Conservation (phyloP, 2,329 filamentous ascomycete genomes). For the Penicillium sp. region DNA sequence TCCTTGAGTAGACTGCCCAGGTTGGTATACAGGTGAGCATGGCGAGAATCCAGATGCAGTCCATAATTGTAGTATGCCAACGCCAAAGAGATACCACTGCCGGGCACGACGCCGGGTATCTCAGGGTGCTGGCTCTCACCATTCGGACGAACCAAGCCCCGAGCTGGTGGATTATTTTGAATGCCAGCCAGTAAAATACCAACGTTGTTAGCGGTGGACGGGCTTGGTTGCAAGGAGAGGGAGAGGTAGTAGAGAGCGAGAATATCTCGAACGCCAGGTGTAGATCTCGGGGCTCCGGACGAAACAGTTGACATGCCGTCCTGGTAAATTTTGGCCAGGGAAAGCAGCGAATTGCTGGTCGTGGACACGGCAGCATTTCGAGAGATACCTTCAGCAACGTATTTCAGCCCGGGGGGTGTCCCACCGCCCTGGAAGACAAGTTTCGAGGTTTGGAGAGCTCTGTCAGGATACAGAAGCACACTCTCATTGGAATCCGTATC, state of each 20-base stretch:
- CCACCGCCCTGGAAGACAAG: conserved; percentile 77
- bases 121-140: conserved; percentile 47
- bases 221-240: conserved; percentile 88
- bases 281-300: conserved; percentile 59
- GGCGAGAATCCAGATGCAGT: conserved; percentile 77
- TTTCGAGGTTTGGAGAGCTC: conserved; percentile 77
- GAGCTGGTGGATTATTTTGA: conserved; percentile 65
- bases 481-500: conserved; percentile 54
- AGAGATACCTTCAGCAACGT: conserved; percentile 69
- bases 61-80: conserved; percentile 96
- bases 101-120: conserved; percentile 78
- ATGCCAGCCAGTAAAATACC: conserved; percentile 95
- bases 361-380: conserved; percentile 83
- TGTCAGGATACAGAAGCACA: conserved; percentile 78
- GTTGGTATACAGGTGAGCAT: conserved; percentile 96
- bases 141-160: conserved; percentile 35
- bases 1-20: conserved; percentile 94
- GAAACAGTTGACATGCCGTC: conserved; percentile 83
- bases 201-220: conserved; percentile 97
- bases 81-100: conserved; percentile 84
- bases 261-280: conserved; percentile 85
- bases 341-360: conserved; percentile 92
- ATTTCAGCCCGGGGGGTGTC: conserved; percentile 75
- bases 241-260: conserved; percentile 94
- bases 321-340: conserved; percentile 95